Percentiles rank a stretch among this genome's conserved stretches.
phyloP scores from a whole-genome alignment of 2,329 filamentous ascomycete genomes.

The Penicillium janthinellum region DNA sequence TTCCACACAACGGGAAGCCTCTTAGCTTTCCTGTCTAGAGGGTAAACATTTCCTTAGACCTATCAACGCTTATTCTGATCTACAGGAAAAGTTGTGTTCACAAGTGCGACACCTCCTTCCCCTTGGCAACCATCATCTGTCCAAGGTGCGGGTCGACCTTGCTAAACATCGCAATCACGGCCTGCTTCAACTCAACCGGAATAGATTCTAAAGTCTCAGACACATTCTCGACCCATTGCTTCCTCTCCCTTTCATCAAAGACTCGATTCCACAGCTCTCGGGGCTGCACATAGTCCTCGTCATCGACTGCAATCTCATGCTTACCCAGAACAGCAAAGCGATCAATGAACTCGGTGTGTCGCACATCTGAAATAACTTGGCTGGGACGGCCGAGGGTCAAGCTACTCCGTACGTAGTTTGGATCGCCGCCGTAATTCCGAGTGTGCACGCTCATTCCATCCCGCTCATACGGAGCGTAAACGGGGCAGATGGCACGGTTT shows the following conservation, averaged over 20 bases:
- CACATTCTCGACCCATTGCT: constrained; percentile 27
- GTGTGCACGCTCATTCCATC: constrained; percentile 41
- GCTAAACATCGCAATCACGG: constrained; percentile 17
- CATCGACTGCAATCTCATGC: constrained; percentile 28
- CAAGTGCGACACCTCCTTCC: neutral
- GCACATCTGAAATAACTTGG: constrained; percentile 21
- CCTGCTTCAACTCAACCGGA: constrained; percentile 19
- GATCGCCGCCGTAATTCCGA: constrained; percentile 62
- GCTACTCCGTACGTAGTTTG: constrained; percentile 53
- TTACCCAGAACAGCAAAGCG: constrained; percentile 25
- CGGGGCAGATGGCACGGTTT: constrained; percentile 38
- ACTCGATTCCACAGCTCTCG: constrained; percentile 33
- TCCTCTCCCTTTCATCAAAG: constrained; percentile 29
- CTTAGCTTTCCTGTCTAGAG: neutral
- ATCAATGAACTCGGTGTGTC: constrained; percentile 26
- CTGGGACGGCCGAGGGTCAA: constrained; percentile 24
- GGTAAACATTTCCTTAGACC: neutral
- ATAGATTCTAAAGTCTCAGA: constrained; percentile 27
- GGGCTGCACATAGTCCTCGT: constrained; percentile 37
- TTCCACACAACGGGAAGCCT: no score
- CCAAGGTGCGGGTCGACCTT: constrained; percentile 15
- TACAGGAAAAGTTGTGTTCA: neutral
- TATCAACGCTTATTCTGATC: neutral
- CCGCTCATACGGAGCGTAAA: constrained; percentile 57
- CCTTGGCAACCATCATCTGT: constrained; percentile 15